Evolutionary conservation across 1,284 basidiomycete genomes (phyloP), one percentile per base, ranked within the genome.

Genomic region (Neonothopanus nambi): DNA sequence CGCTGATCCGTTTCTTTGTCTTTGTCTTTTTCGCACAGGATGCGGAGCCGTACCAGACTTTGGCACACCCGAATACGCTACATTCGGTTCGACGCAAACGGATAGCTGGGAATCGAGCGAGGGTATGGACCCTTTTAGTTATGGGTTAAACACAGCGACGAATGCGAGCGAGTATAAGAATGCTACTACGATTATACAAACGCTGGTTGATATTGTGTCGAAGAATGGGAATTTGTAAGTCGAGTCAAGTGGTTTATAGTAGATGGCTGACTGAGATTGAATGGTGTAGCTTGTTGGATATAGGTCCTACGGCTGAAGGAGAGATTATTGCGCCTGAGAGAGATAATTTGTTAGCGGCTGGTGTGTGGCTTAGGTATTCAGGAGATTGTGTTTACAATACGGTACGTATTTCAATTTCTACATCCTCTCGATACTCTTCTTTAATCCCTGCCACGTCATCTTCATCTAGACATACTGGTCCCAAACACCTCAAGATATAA

Each of bases 31-130:
- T 3, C 17, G 17, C 44, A 13, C 40, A 74, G 71, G 78, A 37
- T 74, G 74, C 56, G 71, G 72, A 51, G 66, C 69, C 20, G 70
- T 75, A 8, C 70, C 75, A 1, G 80, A 83, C 57, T 82, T 81
- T 57, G 75, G 78, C 50, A 85, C 82, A 0, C 82, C 82, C 0
- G 83, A 85, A 58, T 84, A 84, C 54, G 67, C 74, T 1, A 70
- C 70, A 1, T 83, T 81, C 52, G 72, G 71, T 20, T 72, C 76
- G 1, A 74, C 79, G 17, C 79, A 82, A 46, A 70, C 75, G 0
- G 65, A 67, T 36, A 73, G 70, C 49, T 85, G 83, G 83, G 83
- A 85, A 63, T 81, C 75, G 17, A 81, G 67, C 39, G 80, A 79
- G 55, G 80, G 80, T 20, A 71, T 79, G 68, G 75, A 79, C 52